These are phyloP conservation scores for Orbilia ellipsospora DNA, from an alignment of 2,329 filamentous ascomycete genomes.

Conservation along the genomic window DNA sequence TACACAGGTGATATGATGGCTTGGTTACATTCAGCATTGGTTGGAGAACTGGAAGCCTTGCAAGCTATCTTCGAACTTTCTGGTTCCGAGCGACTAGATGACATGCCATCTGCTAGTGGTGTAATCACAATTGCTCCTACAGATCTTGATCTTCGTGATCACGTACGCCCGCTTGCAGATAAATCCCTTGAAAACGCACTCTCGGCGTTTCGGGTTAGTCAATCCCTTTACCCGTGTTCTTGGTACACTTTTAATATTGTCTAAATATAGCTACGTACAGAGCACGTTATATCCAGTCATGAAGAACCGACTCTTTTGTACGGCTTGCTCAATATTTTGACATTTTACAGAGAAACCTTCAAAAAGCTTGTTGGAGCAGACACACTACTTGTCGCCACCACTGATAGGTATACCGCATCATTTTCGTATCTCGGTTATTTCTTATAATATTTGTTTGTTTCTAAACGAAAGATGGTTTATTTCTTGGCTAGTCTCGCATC, in stretches of 20 bases:
- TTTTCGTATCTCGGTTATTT: background rate
- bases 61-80: conserved; percentile 92
- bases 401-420: conserved; percentile 62
- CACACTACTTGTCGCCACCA: conserved; percentile 75
- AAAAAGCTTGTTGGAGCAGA: conserved; percentile 77
- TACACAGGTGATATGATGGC: conserved; percentile 98
- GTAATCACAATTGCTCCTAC: conserved; percentile 74
- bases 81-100: conserved; percentile 70
- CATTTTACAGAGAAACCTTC: conserved; percentile 90
- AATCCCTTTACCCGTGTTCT: background rate
- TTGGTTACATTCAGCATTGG: conserved; percentile 93
- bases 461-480: background rate
- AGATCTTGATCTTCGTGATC: conserved; percentile 68
- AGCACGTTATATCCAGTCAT: conserved; percentile 91
- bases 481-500: conserved; percentile 70
- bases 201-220: conserved; percentile 57
- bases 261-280: conserved; percentile 68
- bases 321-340: conserved; percentile 86
- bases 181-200: conserved; percentile 68
- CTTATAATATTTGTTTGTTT: background rate
- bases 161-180: conserved; percentile 74
- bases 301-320: conserved; percentile 90
- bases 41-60: conserved; percentile 91
- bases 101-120: conserved; percentile 76
- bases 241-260: conserved; percentile 6